Evolutionary conservation across 495 filamentous ascomycete species (phyloP), one percentile per base, ranked within the genome.

Genomic region (Copromyces sp.): DNA sequence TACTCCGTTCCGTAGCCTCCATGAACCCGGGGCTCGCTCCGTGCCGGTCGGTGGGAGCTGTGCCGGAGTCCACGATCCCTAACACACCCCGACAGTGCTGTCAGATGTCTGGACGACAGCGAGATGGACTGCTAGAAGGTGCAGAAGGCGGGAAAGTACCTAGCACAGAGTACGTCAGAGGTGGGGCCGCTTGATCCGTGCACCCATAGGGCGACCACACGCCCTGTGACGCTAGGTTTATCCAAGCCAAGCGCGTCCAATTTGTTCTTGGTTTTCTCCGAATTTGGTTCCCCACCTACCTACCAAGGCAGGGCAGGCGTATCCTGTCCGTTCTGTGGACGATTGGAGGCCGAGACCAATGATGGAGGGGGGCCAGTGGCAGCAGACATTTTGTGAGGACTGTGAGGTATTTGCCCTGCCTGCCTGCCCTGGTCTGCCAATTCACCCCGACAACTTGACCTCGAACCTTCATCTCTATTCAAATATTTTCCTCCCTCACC

Each of bases 361-460:
- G n/a, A n/a, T n/a, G n/a, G n/a, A n/a, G n/a, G n/a, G n/a, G n/a
- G n/a, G n/a, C n/a, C 45, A 53, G n/a, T 53, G 45, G 47, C 47
- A 24, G 47, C 47, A 24, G 20, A 14, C 68, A 70, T 47, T 76
- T 77, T 80, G 78, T 77, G 39, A 40, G 39, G 39, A 40, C 39
- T 8, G 53, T 65, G 53, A 65, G 79, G 79, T 75, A 80, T 80
- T 80, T 80, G 78, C 73, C 72, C 71, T 74, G 69, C 40, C 29
- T 41, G 39, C 39, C 29, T 41, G 39, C 39, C 61, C 69, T 65
- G 53, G 41, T 65, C 53, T 65, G 53, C 53, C 53, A 65, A 35
- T 65, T 65, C 53, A 65, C 29, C 53, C 53, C 14, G 24, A 24
- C 24, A 24, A 24, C 32, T 37, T 16, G 53, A 65, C 29, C 29